A percentile compares a stretch with the other conserved stretches of the same genome.
Evolutionary conservation across 2,329 filamentous ascomycete species (phyloP).

Genomic region (Tolypocladium nubicola): DNA sequence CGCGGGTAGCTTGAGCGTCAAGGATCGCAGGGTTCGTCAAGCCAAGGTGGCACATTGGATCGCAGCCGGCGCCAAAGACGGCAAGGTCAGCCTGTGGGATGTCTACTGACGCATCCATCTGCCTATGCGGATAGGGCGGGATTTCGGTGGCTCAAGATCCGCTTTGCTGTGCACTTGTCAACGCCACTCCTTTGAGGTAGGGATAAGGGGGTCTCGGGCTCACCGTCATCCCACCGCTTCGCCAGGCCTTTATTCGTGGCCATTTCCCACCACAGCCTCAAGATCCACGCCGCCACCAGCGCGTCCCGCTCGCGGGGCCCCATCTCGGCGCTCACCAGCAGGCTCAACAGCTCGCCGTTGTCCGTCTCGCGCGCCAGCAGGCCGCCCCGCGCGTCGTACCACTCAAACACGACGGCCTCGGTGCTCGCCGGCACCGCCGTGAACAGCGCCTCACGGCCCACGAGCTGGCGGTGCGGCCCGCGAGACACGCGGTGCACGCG

Average conservation of each 20-base stretch:
- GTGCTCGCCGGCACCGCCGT: conserved; percentile 14
- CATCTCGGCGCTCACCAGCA: conserved; percentile 21
- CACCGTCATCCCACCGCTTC: conserved; percentile 8
- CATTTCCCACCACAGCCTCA: conserved; percentile 22
- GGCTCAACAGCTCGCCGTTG: conserved; percentile 13
- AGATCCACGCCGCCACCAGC: conserved; percentile 23
- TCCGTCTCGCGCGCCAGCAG: conserved; percentile 22
- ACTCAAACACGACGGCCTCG: conserved; percentile 18
- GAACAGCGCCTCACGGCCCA: conserved; percentile 14
- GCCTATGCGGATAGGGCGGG: neutral
- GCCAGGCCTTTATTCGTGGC: conserved; percentile 4
- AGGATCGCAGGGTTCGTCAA: conserved; percentile 50
- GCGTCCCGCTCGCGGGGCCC: conserved; percentile 17
- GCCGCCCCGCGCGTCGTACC: conserved; percentile 15
- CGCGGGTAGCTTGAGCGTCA: conserved; percentile 30
- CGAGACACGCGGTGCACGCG: conserved; percentile 18
- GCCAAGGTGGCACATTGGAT: conserved; percentile 75
- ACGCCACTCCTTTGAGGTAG: neutral
- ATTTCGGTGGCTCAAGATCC: neutral
- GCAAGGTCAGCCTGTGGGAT: conserved; percentile 92
- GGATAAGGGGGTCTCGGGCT: neutral
- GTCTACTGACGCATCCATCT: conserved; percentile 50
- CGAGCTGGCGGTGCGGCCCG: conserved; percentile 11
- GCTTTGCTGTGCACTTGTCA: neutral
- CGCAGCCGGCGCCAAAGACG: conserved; percentile 85